Evolutionary conservation across 1,284 basidiomycete genomes (phyloP), one percentile per base, ranked within the genome.

Genomic region (Ustilago vetiveriae): DNA sequence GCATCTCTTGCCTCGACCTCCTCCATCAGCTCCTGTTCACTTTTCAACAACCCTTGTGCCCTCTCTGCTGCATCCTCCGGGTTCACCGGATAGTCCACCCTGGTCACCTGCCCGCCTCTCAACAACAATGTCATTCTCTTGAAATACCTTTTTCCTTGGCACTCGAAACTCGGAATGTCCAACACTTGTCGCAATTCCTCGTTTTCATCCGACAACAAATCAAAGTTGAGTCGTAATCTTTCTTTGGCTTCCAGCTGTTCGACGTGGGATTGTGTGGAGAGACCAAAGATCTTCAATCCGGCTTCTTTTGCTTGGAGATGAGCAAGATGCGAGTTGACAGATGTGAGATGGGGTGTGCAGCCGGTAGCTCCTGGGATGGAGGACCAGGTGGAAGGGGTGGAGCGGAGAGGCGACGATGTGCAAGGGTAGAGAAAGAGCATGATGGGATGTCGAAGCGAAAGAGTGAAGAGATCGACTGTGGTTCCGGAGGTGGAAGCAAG

Each of bases 381-480:
- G 17, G 63, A 45, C 72, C 74, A 66, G 0, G 42, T 29, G 7
- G 52, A n/a, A 10, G 52, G 54, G 17, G 58, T 21, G 39, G 50
- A 21, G 32, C 53, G 30, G 24, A 51, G 33, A 11, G 63, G 46
- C 17, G 45, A 29, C 3, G 57, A 30, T 26, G 55, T 53, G 13
- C 49, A 47, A 2, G 68, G 62, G 45, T 75, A 62, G 52, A 76
- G 40, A 54, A 77, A 77, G 27, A 81, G 58, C 17, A 81, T 57
- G 32, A 80, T 66, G 14, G 79, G 79, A 8, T 42, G 43, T 10
- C 53, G 50, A 4, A 79, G 60, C 1, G 75, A 76, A 10, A 72
- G 49, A 17, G 73, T 72, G 52, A 81, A 81, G 11, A 81, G 69
- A 44, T 81, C 79, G 13, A 79, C 62, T 5, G 56, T 49, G 22